Evolutionary conservation across 495 filamentous ascomycete genomes (phyloP).

Genomic region (Daldinia concentrica): DNA sequence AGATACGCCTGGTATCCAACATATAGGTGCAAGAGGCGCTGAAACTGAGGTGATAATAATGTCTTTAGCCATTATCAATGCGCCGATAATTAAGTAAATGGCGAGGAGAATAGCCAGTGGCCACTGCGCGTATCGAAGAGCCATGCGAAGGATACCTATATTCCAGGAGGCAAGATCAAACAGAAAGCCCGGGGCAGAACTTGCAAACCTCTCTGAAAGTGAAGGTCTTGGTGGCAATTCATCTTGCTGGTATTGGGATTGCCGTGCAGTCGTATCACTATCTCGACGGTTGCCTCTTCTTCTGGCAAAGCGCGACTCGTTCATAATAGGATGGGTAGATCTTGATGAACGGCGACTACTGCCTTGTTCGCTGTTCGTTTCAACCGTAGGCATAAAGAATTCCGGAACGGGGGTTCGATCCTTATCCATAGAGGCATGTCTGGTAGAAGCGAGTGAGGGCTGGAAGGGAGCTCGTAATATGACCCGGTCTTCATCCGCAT

Average conservation of each 20-base stretch:
- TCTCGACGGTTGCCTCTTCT: conserved; percentile 37
- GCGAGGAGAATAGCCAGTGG: conserved; percentile 65
- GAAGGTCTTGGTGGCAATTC: conserved; percentile 8
- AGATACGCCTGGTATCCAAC: conserved; percentile 68
- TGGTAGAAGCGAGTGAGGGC: conserved; percentile 53
- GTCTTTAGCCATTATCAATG: conserved; percentile 60
- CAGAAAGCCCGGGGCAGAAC: conserved; percentile 42
- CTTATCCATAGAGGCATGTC: conserved; percentile 48
- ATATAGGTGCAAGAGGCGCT: conserved; percentile 68
- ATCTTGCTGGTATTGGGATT: neutral
- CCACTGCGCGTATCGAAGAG: conserved; percentile 61
- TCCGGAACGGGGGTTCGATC: conserved; percentile 49
- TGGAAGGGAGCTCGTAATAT: conserved; percentile 56
- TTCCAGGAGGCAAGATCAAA: conserved; percentile 55
- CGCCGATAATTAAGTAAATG: conserved; percentile 60
- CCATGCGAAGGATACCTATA: conserved; percentile 57
- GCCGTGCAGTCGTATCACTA: neutral
- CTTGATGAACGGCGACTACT: conserved; percentile 38
- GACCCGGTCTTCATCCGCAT: conserved; percentile 57
- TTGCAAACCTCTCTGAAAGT: conserved; percentile 32
- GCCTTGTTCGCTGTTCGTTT: conserved; percentile 42
- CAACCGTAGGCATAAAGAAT: conserved; percentile 56
- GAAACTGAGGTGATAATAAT: conserved; percentile 59
- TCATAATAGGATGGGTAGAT: conserved; percentile 29
- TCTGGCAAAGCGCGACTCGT: conserved; percentile 33